Conservation (phyloP, 2,329 filamentous ascomycete genomes). For the Fusarium staphyleae region DNA sequence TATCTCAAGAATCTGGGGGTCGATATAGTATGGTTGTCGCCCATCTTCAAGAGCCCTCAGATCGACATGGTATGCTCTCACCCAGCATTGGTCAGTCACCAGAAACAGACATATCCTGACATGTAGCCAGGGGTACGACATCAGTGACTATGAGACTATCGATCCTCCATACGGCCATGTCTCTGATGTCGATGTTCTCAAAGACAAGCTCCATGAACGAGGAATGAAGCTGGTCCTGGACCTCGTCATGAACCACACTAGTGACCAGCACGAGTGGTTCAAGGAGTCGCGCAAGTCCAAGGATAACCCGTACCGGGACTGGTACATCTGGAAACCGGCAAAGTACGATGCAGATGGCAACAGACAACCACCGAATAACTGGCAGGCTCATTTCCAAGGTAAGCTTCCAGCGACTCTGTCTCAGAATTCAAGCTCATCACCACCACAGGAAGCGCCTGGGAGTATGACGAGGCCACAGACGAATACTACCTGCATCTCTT, state of each 20-base stretch:
- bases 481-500: conserved; percentile 73
- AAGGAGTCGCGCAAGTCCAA: conserved; percentile 61
- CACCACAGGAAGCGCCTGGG: conserved; percentile 53
- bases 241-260: conserved; percentile 77
- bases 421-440: not conserved
- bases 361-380: conserved; percentile 67
- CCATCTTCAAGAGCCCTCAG: conserved; percentile 61
- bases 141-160: conserved; percentile 72
- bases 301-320: conserved; percentile 63
- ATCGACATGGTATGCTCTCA: conserved; percentile 64
- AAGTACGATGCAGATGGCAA: conserved; percentile 63
- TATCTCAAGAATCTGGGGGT: conserved; percentile 63
- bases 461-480: conserved; percentile 56
- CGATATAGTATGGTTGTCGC: conserved; percentile 64
- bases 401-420: not conserved
- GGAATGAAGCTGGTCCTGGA: conserved; percentile 76
- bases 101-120: not conserved
- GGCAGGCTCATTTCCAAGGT: conserved; percentile 53
- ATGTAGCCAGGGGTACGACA: conserved; percentile 67
- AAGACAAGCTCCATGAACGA: conserved; percentile 64
- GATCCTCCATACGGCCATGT: conserved; percentile 72
- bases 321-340: conserved; percentile 71
- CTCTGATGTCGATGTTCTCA: conserved; percentile 69
- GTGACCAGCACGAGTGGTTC: conserved; percentile 65
- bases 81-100: too few species aligned